phyloP scores from a whole-genome alignment of 768 basidiomycete genomes.

The Auriscalpium vulgare region DNA sequence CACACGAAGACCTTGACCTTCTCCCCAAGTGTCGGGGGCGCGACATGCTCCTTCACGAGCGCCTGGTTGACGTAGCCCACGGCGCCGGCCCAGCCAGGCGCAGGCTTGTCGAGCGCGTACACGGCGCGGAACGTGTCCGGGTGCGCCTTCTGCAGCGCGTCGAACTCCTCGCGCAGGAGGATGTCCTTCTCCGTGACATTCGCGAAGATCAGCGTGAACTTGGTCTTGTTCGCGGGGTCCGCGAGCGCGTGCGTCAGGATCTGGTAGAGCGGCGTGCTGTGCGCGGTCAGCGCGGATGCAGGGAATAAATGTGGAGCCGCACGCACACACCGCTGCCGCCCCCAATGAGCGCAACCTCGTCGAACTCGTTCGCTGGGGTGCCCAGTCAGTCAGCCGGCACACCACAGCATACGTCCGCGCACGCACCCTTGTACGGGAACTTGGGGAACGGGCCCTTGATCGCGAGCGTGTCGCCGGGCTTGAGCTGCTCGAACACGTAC shows the following conservation, averaged over 20 bases:
- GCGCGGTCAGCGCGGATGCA: background rate
- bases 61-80: conserved; percentile 71
- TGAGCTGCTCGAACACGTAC: conserved; percentile 63
- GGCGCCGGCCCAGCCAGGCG: conserved; percentile 50
- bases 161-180: conserved; percentile 73
- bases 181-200: conserved; percentile 91
- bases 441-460: conserved; percentile 92
- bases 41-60: conserved; percentile 66
- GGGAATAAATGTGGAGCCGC: background rate
- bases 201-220: conserved; percentile 87
- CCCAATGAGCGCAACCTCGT: conserved; percentile 82
- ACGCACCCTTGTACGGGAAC: conserved; percentile 73
- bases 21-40: conserved; percentile 51
- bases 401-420: background rate
- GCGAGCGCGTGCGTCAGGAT: conserved; percentile 66
- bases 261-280: conserved; percentile 79
- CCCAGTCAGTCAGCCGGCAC: background rate
- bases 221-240: conserved; percentile 80
- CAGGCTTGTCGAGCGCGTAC: conserved; percentile 79
- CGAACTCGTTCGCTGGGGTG: conserved; percentile 67
- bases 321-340: conserved; percentile 90
- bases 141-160: conserved; percentile 57
- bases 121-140: conserved; percentile 72
- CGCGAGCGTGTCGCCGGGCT: conserved; percentile 72
- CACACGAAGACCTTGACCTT: conserved; percentile 90